Percentiles rank a stretch among this genome's conserved stretches.
These are phyloP conservation scores for Stentor coeruleus DNA, from an alignment of 73 alveolate species.

Conservation along the genomic window DNA sequence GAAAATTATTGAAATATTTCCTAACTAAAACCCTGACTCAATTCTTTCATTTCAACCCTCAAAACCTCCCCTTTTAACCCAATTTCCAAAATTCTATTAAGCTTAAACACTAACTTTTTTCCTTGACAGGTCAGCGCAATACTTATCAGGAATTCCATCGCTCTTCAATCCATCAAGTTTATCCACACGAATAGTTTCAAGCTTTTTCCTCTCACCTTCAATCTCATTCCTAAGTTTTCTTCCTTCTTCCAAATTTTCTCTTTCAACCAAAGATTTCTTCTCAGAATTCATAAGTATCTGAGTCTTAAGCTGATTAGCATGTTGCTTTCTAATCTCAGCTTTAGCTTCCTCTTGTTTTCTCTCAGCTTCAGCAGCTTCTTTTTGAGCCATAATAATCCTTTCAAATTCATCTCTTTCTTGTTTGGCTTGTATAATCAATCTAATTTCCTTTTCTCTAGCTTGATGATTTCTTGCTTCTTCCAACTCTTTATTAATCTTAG, in stretches of 20 bases:
- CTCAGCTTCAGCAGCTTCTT: conserved; percentile 71
- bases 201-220: conserved; percentile 70
- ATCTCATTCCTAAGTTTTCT: conserved; percentile 79
- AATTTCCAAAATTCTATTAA: too few relatives aligned
- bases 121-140: conserved; percentile 82
- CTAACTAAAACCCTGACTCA: too few relatives aligned
- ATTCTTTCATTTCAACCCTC: too few relatives aligned
- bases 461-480: conserved; percentile 68
- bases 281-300: conserved; percentile 77
- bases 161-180: conserved; percentile 66
- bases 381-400: conserved; percentile 66
- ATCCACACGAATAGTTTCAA: conserved; percentile 76
- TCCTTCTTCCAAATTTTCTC: conserved; percentile 87
- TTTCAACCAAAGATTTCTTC: conserved; percentile 44
- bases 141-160: conserved; percentile 71
- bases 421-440: conserved; percentile 74
- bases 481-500: conserved; percentile 58
- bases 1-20: too few relatives aligned
- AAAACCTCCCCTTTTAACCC: too few relatives aligned
- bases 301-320: conserved; percentile 71
- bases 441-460: conserved; percentile 58
- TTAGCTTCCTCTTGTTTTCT: conserved; percentile 53
- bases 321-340: conserved; percentile 49
- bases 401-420: conserved; percentile 81
- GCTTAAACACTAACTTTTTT: conserved; percentile 54